These are phyloP conservation scores for Huntiella omanensis DNA, from an alignment of 2,329 filamentous ascomycete genomes.

Conservation along the genomic window DNA sequence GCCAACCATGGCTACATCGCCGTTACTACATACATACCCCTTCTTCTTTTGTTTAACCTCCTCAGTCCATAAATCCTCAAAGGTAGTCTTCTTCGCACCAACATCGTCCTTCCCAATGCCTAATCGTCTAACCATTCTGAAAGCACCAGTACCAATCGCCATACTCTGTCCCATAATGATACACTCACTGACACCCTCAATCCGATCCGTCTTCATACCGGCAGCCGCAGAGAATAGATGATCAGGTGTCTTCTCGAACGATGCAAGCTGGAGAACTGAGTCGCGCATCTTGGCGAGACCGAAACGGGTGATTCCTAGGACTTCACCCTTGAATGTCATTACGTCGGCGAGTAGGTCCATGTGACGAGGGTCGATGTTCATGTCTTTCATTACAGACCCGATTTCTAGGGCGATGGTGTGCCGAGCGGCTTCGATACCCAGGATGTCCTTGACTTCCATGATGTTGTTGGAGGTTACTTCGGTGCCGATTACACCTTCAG, in stretches of 20 bases:
- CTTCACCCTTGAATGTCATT: conserved; percentile 97
- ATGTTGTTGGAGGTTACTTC: conserved; percentile 65
- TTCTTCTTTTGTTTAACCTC: conserved; percentile 9
- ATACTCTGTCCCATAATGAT: conserved; percentile 98
- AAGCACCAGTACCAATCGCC: conserved; percentile 74
- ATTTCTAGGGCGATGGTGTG: conserved; percentile 83
- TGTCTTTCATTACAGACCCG: conserved; percentile 69
- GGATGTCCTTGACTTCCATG: conserved; percentile 69
- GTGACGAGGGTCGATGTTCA: conserved; percentile 92
- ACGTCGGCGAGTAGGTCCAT: conserved; percentile 95
- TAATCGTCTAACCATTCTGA: conserved; percentile 68
- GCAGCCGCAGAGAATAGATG: conserved; percentile 91
- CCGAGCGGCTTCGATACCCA: conserved; percentile 89
- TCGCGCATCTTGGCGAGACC: conserved; percentile 94
- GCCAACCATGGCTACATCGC: conserved; percentile 9
- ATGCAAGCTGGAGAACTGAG: conserved; percentile 78
- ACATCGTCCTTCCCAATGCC: conserved; percentile 44
- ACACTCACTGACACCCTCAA: conserved; percentile 87
- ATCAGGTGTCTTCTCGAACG: conserved; percentile 95
- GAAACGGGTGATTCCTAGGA: conserved; percentile 90
- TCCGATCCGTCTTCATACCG: conserved; percentile 75
- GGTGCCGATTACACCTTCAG: conserved; percentile 69
- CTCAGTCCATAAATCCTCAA: conserved; percentile 46
- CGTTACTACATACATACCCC: background rate
- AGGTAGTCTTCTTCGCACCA: conserved; percentile 39